Evolutionary conservation across 2,329 filamentous ascomycete species (phyloP), one percentile per base, ranked within the genome.

Genomic region (Hawksworthiomyces lignivorus): DNA sequence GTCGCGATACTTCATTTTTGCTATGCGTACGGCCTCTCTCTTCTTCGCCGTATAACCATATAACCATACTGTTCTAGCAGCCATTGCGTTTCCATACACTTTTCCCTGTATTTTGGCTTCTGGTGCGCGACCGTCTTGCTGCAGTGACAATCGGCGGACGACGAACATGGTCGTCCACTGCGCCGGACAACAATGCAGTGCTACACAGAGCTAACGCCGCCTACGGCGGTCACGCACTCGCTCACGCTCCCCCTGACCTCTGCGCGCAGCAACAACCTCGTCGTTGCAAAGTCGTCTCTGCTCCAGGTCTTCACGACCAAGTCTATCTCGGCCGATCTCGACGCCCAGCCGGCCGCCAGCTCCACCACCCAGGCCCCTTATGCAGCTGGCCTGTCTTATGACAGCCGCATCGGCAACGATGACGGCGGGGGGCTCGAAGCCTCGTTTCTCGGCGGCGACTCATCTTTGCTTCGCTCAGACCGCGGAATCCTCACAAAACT

Each of bases 141-240:
- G n/a, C n/a, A n/a, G n/a, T n/a, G n/a, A n/a, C n/a, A n/a, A n/a
- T n/a, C n/a, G n/a, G n/a, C n/a, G n/a, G n/a, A n/a, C n/a, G n/a
- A n/a, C n/a, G n/a, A n/a, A n/a, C 36, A 47, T 44, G 41, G 41
- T 47, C 39, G 40, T 44, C 37, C 26, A n/a, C 12, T 33, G 59
- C 56, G 49, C 51, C 52, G 36, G 19, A 21, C 39, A 29, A 48
- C 37, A 17, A 97, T 97, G 90, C 90, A 97, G 77, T 94, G 87
- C 73, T 97, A 97, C 68, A 89, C 87, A 58, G 92, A 98, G 73
- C 74, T 98, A 62, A 81, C 87, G 62, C 85, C 90, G 69, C 89
- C 92, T 41, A 94, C 89, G 61, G 89, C 89, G 61, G 88, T 97
- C 65, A 89, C 87, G 56, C 84, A 95, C 67, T 87, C 89, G 50